Conservation (phyloP, 805 yeast genomes). For the Starmerella tilneyi region DNA sequence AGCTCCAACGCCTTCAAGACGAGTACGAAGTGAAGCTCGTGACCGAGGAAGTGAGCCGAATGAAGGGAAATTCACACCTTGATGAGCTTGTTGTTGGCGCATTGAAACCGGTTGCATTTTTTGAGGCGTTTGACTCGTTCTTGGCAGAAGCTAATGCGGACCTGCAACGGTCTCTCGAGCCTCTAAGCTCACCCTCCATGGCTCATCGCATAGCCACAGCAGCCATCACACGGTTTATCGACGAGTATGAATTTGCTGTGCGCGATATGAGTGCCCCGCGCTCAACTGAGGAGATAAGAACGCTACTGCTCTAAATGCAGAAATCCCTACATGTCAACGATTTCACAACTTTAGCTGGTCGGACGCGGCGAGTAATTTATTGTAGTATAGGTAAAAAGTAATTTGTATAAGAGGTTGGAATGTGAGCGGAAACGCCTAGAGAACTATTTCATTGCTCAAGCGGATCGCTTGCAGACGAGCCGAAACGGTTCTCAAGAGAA, state of each 20-base stretch:
- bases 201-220: slow-evolving; percentile 28
- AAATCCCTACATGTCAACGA: no score
- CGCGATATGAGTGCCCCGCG: slow-evolving; percentile 11
- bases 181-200: slow-evolving; percentile 31
- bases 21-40: slow-evolving; percentile 27
- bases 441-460: no score
- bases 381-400: no score
- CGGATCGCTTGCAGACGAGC: no score
- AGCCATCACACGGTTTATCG: slow-evolving; percentile 30
- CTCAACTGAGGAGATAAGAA: slow-evolving; percentile 16
- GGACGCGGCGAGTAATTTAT: no score
- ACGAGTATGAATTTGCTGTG: slow-evolving; percentile 27
- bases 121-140: slow-evolving; percentile 28
- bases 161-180: slow-evolving; percentile 26
- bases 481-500: no score
- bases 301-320: slow-evolving; percentile 13
- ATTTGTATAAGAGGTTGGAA: no score
- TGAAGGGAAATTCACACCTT: slow-evolving; percentile 25
- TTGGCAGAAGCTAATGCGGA: slow-evolving; percentile 31
- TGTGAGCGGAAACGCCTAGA: no score
- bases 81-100: slow-evolving; percentile 9
- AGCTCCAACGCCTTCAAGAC: slow-evolving; percentile 24
- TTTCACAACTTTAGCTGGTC: no score
- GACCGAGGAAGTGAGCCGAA: slow-evolving; percentile 24
- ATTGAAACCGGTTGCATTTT: slow-evolving; percentile 10